A percentile compares a stretch with the other conserved stretches of the same genome.
Evolutionary conservation across 1,139 yeast genomes (phyloP).

Genomic region (Yamadazyma dushanensis): DNA sequence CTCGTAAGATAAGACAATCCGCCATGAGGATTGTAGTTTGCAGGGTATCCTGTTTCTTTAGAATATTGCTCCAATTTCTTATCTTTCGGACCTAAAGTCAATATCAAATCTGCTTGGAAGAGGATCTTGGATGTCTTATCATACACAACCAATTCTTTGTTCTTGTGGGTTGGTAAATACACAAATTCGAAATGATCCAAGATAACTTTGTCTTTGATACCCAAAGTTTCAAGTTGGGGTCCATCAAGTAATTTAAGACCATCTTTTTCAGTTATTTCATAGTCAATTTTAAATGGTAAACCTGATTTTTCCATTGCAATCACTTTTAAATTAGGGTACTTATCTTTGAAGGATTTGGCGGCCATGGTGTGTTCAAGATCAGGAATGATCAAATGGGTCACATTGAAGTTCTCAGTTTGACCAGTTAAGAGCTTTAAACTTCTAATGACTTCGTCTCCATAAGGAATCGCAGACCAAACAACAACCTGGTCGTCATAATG

Average conservation of each 20-base stretch:
- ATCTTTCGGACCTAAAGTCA: constrained; percentile 42
- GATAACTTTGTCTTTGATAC: constrained; percentile 27
- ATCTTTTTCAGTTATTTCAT: constrained; percentile 24
- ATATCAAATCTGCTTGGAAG: constrained; percentile 57
- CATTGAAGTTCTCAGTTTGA: constrained; percentile 28
- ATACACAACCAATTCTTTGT: constrained; percentile 55
- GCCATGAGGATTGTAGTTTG: constrained; percentile 35
- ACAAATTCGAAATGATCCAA: constrained; percentile 51
- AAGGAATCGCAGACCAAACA: constrained; percentile 66
- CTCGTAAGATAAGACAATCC: constrained; percentile 41
- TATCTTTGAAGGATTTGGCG: constrained; percentile 50
- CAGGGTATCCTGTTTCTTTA: constrained; percentile 44
- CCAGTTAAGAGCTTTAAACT: constrained; percentile 38
- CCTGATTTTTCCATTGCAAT: constrained; percentile 49
- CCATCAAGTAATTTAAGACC: constrained; percentile 31
- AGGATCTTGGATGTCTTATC: constrained; percentile 47
- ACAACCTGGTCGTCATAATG: constrained; percentile 39
- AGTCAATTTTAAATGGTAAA: constrained; percentile 31
- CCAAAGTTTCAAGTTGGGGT: constrained; percentile 22
- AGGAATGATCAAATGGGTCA: constrained; percentile 49
- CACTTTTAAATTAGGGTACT: constrained; percentile 48
- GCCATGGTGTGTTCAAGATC: constrained; percentile 59
- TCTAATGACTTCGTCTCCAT: constrained; percentile 44
- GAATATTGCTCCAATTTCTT: constrained; percentile 31
- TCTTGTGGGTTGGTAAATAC: constrained; percentile 52